Evolutionary conservation across 352 stramenopile genomes (phyloP), one percentile per base, ranked within the genome.

Genomic region (Globisporangium parvum): DNA sequence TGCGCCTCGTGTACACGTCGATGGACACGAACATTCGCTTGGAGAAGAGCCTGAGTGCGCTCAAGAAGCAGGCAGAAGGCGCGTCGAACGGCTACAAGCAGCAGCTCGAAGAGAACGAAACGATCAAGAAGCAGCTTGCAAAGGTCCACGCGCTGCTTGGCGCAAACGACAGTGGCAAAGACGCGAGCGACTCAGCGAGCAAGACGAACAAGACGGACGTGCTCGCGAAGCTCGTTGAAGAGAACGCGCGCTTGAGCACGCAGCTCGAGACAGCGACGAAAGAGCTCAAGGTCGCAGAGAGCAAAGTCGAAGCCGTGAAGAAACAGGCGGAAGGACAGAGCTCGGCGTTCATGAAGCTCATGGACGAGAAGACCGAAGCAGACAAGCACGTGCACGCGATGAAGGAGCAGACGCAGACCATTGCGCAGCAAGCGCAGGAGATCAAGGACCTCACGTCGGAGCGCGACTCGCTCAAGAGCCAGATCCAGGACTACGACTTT

Each of bases 401-500:
- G 46, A 78, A 80, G 63, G 28, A 52, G 11, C 69, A 86, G 28
- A 55, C 87, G 24, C 51, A 67, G 18, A 72, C 80, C 57, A 59
- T 91, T 12, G 63, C 69, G 46, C 46, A 62, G 6, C 70, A 87
- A 62, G 52, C 58, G 9, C 56, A 77, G 20, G 59, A 85, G 64
- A 70, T 90, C 45, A 60, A 60, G 15, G 69, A 68, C 18, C 65
- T 93, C 18, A 80, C 60, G 59, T 69, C 63, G 9, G 83, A 93
- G 39, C 63, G 80, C 50, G 83, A 91, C 52, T 62, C 80, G 18
- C 68, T 93, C 50, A 88, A 85, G 75, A 76, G 45, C 46, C 83
- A 93, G 62, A 80, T 93, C 49, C 80, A 93, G 55, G 83, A 93
- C 63, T 93, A 93, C 60, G 83, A 93, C 67, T 93, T 93, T 55